phyloP scores from a whole-genome alignment of 371 early-diverging fungal genomes.

The Mucor circinelloides region DNA sequence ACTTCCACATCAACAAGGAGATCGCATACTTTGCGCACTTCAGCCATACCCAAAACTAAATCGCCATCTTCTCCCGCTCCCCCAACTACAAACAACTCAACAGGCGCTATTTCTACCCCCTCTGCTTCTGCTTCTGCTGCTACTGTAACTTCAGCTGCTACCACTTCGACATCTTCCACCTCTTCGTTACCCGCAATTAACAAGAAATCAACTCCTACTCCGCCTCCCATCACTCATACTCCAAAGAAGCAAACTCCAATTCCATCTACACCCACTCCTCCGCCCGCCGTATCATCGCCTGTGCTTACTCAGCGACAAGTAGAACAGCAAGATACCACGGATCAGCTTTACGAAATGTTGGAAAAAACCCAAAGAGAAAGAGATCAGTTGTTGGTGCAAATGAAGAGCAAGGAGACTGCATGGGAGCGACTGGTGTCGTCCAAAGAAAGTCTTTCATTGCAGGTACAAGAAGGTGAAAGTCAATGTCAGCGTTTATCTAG shows the following conservation, averaged over 20 bases:
- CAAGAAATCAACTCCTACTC: slow-evolving; percentile 12
- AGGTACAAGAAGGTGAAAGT: slow-evolving; percentile 32
- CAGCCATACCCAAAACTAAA: slow-evolving; percentile 1
- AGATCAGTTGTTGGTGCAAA: slow-evolving; percentile 24
- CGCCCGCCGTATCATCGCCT: not conserved
- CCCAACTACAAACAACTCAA: not conserved
- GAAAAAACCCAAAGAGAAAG: slow-evolving; percentile 39
- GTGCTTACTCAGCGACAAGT: not conserved
- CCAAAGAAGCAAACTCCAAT: not conserved
- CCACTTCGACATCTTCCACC: not conserved
- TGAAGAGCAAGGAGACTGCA: slow-evolving; percentile 42
- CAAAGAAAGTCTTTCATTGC: slow-evolving; percentile 42
- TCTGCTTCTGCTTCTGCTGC: not conserved
- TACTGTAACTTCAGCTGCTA: not conserved
- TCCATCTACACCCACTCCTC: slow-evolving; percentile 3
- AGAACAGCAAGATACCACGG: slow-evolving; percentile 11
- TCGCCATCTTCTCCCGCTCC: slow-evolving; percentile 4
- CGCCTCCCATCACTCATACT: not conserved
- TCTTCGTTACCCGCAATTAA: not conserved
- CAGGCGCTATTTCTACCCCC: not conserved
- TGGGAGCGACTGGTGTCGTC: slow-evolving; percentile 46
- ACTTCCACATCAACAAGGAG: slow-evolving; percentile 8
- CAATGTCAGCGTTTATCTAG: slow-evolving; percentile 24
- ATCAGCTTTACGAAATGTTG: slow-evolving; percentile 33
- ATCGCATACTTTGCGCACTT: slow-evolving; percentile 7